Base-by-base conservation (phyloP, 768 basidiomycete species). In the Pilatotrama ljubarskyi region DNA sequence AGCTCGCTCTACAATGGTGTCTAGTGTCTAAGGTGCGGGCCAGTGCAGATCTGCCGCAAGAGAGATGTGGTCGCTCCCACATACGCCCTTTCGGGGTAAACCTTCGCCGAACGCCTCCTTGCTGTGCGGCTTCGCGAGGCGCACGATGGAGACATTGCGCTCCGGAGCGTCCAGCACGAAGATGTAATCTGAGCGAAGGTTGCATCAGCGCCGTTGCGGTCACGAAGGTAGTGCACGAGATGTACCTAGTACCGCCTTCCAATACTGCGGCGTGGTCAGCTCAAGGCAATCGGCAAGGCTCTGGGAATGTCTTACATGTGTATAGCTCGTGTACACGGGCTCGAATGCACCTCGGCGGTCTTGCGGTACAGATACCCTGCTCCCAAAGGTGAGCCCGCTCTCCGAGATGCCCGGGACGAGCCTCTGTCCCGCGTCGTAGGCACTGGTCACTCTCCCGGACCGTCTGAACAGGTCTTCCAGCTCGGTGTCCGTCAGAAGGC, bases 241-340 rank as follows among this genome's bases (percentile, higher is more conserved):
- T 77, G 61, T 65, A 90, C 93, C 93, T 69, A 95, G 70, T 3
- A 89, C 88, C 9, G 88, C 75, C 67, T 90, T 84, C 92, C 93
- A 95, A 68, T 87, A 87, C 72, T 91, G 84, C 32, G 18, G 35
- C 26, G 13, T 8, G 26, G 35, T 56, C 17, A 59, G 52, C 22
- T 0, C 44, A 26, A 41, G 44, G 15, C 29, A 25, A 53, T 53
- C 32, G 37, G 9, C 15, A 26, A 36, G 42, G 36, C 5, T 17
- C 13, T 17, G 20, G 22, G 29, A 14, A 46, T n/a, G 32, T 32
- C 70, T 55, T 61, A 71, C 70, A 52, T 71, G 68, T 0, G 95
- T 93, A 68, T 88, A 96, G 69, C 88, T 91, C 37, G 95, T 95
- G 77, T 87, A 98, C 71, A 84, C 82, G 3, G 94, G 93, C 69